Evolutionary conservation across 192 early-diverging fungal genomes (phyloP).

Genomic region (Gaertneriomyces semiglobifer): DNA sequence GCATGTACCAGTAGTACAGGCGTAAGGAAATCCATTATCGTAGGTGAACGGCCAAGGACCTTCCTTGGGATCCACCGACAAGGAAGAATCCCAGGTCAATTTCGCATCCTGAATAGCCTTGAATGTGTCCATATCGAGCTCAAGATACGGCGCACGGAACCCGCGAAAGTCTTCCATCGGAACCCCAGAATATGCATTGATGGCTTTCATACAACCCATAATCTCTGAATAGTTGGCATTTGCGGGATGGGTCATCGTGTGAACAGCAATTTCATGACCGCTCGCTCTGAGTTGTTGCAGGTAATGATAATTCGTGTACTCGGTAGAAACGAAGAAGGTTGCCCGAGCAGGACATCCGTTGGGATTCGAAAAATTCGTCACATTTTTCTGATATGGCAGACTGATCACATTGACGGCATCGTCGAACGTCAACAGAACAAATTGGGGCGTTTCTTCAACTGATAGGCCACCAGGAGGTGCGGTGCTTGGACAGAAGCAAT

Average conservation of each 20-base stretch:
- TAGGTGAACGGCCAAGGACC: slow-evolving; percentile 67
- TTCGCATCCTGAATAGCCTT: slow-evolving; percentile 34
- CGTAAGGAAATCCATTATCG: slow-evolving; percentile 49
- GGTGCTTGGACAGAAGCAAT: slow-evolving; percentile 13
- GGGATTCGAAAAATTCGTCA: slow-evolving; percentile 10
- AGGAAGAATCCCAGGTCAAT: slow-evolving; percentile 57
- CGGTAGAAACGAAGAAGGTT: slow-evolving; percentile 19
- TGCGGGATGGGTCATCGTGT: slow-evolving; percentile 24
- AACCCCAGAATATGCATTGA: slow-evolving; percentile 58
- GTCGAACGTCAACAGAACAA: slow-evolving; percentile 16
- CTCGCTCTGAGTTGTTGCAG: slow-evolving; percentile 6
- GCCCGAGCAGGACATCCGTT: slow-evolving; percentile 13
- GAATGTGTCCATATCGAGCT: slow-evolving; percentile 49
- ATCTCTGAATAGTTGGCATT: slow-evolving; percentile 34
- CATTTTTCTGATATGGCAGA: neutral
- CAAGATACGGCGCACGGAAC: slow-evolving; percentile 65
- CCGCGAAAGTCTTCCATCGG: slow-evolving; percentile 56
- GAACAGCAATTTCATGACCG: slow-evolving; percentile 26
- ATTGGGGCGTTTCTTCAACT: slow-evolving; percentile 16
- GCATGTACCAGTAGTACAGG: slow-evolving; percentile 44
- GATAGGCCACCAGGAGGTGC: slow-evolving; percentile 6
- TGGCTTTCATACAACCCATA: slow-evolving; percentile 33
- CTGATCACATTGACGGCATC: slow-evolving; percentile 15
- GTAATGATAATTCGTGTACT: slow-evolving; percentile 18
- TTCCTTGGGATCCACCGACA: slow-evolving; percentile 43